These are phyloP conservation scores for Psophocarpus tetragonolobus DNA, from an alignment of 306 rosid genomes.

Conservation along the genomic window DNA sequence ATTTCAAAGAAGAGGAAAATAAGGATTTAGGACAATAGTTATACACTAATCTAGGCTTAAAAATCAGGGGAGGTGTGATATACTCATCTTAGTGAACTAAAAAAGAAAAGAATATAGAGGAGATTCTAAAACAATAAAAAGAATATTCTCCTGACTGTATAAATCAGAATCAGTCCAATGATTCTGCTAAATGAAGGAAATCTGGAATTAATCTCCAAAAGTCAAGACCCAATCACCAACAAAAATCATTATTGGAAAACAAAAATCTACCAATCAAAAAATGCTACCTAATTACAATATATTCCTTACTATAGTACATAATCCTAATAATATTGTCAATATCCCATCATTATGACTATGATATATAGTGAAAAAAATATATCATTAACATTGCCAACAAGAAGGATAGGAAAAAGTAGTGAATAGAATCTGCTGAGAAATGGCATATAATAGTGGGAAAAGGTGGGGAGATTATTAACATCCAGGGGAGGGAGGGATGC, in stretches of 20 bases:
- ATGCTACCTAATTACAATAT: not conserved
- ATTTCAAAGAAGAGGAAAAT: not conserved
- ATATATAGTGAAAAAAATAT: not conserved
- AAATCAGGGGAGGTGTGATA: not conserved
- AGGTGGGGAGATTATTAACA: not conserved
- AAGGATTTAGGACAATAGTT: not conserved
- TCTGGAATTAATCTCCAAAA: not conserved
- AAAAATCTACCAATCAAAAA: not conserved
- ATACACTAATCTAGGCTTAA: not conserved
- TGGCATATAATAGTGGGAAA: not conserved
- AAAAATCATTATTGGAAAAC: not conserved
- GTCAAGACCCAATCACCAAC: not conserved
- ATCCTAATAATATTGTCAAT: not conserved
- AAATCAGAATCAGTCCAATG: not conserved
- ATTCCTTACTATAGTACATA: not conserved
- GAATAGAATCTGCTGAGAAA: not conserved
- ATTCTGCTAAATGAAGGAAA: not conserved
- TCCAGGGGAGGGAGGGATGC: not conserved
- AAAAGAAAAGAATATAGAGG: not conserved
- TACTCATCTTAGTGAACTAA: not conserved
- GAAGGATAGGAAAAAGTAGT: not conserved
- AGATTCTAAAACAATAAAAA: not conserved
- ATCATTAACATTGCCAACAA: slow-evolving; percentile 1
- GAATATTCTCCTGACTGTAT: not conserved
- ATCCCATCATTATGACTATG: not conserved